Evolutionary conservation across 208 protist genomes (phyloP), one percentile per base, ranked within the genome.

Genomic region (Leishmania arabica): DNA sequence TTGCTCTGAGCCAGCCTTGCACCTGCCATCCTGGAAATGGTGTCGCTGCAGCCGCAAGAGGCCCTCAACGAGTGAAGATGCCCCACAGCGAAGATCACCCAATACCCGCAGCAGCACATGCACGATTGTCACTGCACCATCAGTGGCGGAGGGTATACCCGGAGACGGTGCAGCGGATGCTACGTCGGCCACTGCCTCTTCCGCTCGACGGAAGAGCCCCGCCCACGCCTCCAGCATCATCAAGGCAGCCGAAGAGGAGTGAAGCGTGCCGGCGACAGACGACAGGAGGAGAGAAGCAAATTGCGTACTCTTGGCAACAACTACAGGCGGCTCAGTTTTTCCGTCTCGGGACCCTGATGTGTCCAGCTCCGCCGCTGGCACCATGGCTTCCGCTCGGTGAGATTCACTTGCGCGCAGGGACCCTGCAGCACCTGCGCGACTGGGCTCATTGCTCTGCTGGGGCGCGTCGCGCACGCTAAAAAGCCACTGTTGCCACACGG

Each of bases 141-240:
- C 40, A 2, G 19, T 2, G 79, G 34, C 47, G 53, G 40, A 15
- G 8, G 62, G 7, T 73, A 62, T 24, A 54, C 15, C 19, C 40
- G 27, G 15, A 49, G 17, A 37, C 72, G 17, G 72, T 62, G 47
- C 13, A 34, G 72, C 31, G 17, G 53, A 54, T 62, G n/a, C 31
- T 40, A 42, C 3, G 72, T 24, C 51, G 19, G 21, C 31, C 34
- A 53, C 40, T 47, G 45, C 37, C 60, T 34, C 54, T 34, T 79
- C 60, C 27, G 34, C 47, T 40, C 58, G 37, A 11, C 24, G 42
- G 24, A 79, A 68, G 9, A 71, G 40, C 62, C 31, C 13, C 21
- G 31, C 76, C 76, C 76, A 79, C 62, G 76, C 76, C 47, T 79
- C 76, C 47, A 79, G 56, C 64, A 71, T n/a, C 60, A 45, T 84